Percentiles rank a stretch among this genome's conserved stretches.
Evolutionary conservation across 495 filamentous ascomycete genomes (phyloP).

Genomic region (Hapsidospora chrysogenum): DNA sequence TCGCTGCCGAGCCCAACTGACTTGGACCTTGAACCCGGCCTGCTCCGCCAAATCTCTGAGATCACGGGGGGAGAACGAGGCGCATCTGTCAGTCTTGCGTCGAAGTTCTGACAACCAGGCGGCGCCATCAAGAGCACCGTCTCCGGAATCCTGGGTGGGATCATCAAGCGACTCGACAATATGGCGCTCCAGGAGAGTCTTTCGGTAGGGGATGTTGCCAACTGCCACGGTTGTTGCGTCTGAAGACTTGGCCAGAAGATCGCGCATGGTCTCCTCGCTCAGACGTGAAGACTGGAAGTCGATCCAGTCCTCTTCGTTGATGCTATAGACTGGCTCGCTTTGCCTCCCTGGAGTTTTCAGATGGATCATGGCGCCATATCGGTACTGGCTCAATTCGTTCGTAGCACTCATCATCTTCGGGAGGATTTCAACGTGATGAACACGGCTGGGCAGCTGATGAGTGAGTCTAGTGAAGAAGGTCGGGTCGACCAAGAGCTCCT

Average conservation of each 20-base stretch:
- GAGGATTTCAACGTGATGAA: constrained; percentile 8
- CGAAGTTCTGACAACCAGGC: constrained; percentile 1
- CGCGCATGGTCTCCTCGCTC: not conserved
- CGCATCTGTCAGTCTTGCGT: not conserved
- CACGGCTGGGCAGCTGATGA: constrained; percentile 1
- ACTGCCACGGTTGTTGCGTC: not conserved
- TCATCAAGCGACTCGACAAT: not conserved
- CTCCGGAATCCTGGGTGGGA: not conserved
- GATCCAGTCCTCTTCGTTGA: not conserved
- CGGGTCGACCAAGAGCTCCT: constrained; percentile 5
- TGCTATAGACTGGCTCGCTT: not conserved
- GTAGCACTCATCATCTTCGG: constrained; percentile 9
- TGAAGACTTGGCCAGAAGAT: not conserved
- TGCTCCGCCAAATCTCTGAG: constrained; percentile 2
- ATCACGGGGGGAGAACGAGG: constrained; percentile 1
- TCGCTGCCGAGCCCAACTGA: constrained; percentile 8
- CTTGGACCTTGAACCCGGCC: constrained; percentile 6
- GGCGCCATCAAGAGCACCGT: not conserved
- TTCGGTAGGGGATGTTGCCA: constrained; percentile 4
- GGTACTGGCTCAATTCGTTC: constrained; percentile 8
- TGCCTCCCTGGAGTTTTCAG: not conserved
- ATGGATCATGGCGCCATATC: constrained; percentile 8
- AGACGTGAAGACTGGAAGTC: not conserved
- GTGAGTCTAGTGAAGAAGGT: constrained; percentile 4
- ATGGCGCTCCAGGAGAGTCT: not conserved